Evolutionary conservation across 768 basidiomycete genomes (phyloP).

Genomic region (Dioszegia crocea): DNA sequence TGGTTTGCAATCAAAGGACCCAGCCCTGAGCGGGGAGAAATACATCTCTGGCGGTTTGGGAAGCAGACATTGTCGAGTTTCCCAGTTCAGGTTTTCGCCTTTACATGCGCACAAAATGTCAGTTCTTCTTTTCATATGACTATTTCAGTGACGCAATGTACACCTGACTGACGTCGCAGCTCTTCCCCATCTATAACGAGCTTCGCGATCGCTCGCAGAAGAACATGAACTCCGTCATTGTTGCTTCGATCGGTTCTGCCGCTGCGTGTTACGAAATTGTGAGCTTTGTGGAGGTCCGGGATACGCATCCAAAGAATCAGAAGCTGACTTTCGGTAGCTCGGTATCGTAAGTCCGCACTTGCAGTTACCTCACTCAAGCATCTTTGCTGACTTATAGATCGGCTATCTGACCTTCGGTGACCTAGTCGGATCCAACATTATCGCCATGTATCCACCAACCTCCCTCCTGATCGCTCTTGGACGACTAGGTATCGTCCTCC

Average conservation of each 20-base stretch:
- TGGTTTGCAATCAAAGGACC: constrained; percentile 45
- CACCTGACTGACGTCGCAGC: constrained; percentile 52
- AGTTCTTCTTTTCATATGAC: constrained; percentile 31
- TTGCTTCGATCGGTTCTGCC: constrained; percentile 78
- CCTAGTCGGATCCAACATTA: constrained; percentile 84
- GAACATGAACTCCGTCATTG: constrained; percentile 83
- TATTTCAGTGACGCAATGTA: constrained; percentile 8
- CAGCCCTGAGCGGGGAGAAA: constrained; percentile 37
- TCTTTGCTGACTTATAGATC: constrained; percentile 14
- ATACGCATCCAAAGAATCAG: background rate
- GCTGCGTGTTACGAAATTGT: constrained; percentile 82
- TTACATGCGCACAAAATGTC: constrained; percentile 74
- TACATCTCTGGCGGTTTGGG: constrained; percentile 40
- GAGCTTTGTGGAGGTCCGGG: constrained; percentile 39
- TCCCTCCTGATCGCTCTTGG: constrained; percentile 89
- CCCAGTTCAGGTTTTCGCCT: constrained; percentile 63
- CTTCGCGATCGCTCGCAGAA: constrained; percentile 71
- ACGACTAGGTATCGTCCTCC: constrained; percentile 82
- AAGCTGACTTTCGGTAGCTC: constrained; percentile 26
- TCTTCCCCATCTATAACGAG: constrained; percentile 94
- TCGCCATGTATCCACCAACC: constrained; percentile 71
- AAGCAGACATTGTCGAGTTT: constrained; percentile 57
- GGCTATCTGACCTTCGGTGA: constrained; percentile 93
- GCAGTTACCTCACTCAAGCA: background rate
- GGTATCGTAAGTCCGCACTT: constrained; percentile 24